Percentiles rank a stretch among this genome's conserved stretches.
Evolutionary conservation across 257 asterid genomes (phyloP).

Genomic region (Gentiana macrophylla): DNA sequence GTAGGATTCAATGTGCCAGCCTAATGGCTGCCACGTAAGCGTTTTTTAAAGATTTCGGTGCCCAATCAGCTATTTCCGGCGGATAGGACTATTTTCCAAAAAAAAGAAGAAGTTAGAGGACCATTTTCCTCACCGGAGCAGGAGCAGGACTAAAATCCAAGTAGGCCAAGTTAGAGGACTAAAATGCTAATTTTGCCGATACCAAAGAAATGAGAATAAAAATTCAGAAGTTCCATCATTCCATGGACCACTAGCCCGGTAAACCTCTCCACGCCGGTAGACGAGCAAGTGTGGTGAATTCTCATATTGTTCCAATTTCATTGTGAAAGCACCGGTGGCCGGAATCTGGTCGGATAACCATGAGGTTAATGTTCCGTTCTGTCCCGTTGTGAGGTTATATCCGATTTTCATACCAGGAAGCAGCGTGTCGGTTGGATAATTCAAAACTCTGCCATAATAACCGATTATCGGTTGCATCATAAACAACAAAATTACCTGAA

Average conservation of each 20-base stretch:
- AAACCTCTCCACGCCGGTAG: constrained; percentile 14
- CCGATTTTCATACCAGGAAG: constrained; percentile 49
- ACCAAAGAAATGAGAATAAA: neutral
- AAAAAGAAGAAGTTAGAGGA: too few relatives aligned
- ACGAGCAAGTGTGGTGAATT: constrained; percentile 14
- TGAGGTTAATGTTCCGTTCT: constrained; percentile 28
- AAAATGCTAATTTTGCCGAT: neutral
- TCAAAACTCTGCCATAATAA: constrained; percentile 7
- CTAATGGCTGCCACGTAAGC: too few relatives aligned
- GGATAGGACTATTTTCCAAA: too few relatives aligned
- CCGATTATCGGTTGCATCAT: constrained; percentile 1
- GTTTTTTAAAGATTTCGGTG: too few relatives aligned
- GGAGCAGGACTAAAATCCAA: too few relatives aligned
- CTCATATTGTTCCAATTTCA: constrained; percentile 17
- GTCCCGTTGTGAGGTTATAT: constrained; percentile 19
- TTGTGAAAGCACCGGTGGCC: constrained; percentile 33
- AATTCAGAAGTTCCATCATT: constrained; percentile 2
- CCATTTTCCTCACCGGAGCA: too few relatives aligned
- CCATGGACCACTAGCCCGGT: constrained; percentile 19
- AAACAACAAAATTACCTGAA: constrained; percentile 27
- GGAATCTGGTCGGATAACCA: constrained; percentile 25
- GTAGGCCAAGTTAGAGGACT: too few relatives aligned
- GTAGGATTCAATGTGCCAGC: too few relatives aligned
- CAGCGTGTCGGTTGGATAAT: constrained; percentile 43
- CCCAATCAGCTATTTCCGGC: too few relatives aligned